These are phyloP conservation scores for Teratosphaeria pseudoeucalypti DNA, from an alignment of 2,329 filamentous ascomycete species.

Conservation along the genomic window DNA sequence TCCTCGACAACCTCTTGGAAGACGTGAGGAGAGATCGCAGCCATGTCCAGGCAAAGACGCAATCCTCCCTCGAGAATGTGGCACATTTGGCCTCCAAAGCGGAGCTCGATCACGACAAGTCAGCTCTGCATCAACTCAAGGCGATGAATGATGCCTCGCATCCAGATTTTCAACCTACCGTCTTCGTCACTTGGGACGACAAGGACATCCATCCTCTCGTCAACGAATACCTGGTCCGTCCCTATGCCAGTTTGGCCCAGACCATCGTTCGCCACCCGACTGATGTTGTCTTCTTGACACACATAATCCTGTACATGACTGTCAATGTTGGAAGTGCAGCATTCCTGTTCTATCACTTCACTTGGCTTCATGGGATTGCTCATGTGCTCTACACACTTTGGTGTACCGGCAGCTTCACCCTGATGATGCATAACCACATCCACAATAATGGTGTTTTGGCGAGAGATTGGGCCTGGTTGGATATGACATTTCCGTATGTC, in stretches of 20 bases:
- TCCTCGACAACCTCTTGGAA: conserved; percentile 1
- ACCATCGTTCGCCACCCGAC: conserved; percentile 53
- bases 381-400: conserved; percentile 57
- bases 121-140: not conserved
- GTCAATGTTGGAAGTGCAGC: conserved; percentile 61
- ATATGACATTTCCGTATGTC: conserved; percentile 60
- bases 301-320: conserved; percentile 60
- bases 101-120: not conserved
- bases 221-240: conserved; percentile 43
- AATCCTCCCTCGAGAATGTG: not conserved
- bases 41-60: too few relatives aligned
- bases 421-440: conserved; percentile 80
- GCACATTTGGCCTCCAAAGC: not conserved
- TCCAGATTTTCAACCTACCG: conserved; percentile 41
- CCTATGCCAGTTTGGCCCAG: conserved; percentile 49
- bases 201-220: conserved; percentile 34
- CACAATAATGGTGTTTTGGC: conserved; percentile 61
- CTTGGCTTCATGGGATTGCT: conserved; percentile 54
- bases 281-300: conserved; percentile 69
- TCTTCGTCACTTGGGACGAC: conserved; percentile 44
- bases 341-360: conserved; percentile 55
- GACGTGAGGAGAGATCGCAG: not conserved
- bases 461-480: conserved; percentile 46
- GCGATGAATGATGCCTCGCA: not conserved
- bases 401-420: conserved; percentile 64